A percentile compares a stretch with the other conserved stretches of the same genome.
phyloP scores from a whole-genome alignment of 2,329 filamentous ascomycete genomes.

The Paecilomyces formosus region DNA sequence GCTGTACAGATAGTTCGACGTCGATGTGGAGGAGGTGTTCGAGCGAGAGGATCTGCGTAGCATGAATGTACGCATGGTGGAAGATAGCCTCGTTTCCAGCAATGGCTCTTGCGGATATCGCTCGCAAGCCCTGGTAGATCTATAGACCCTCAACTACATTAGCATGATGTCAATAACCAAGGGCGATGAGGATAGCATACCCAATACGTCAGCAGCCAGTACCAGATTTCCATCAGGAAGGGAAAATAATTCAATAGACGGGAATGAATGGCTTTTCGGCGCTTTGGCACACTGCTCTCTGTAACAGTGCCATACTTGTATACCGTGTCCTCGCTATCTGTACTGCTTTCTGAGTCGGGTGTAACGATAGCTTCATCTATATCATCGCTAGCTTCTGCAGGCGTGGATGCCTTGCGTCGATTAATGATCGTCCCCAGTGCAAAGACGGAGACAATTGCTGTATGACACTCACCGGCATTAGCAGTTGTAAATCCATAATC shows the following conservation, averaged over 20 bases:
- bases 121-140: constrained; percentile 40
- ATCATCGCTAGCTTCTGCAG: neutral
- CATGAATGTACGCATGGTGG: constrained; percentile 31
- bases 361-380: neutral
- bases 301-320: neutral
- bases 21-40: constrained; percentile 33
- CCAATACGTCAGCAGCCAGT: constrained; percentile 26
- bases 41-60: constrained; percentile 32
- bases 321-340: neutral
- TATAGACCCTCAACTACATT: constrained; percentile 1
- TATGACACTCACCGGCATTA: neutral
- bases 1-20: constrained; percentile 35
- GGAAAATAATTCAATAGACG: constrained; percentile 17
- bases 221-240: constrained; percentile 25
- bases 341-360: neutral
- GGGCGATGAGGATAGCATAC: constrained; percentile 8
- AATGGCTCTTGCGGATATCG: constrained; percentile 36
- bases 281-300: neutral
- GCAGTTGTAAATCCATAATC: neutral
- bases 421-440: neutral
- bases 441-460: neutral
- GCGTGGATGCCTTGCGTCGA: neutral
- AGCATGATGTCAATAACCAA: neutral
- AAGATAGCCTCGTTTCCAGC: constrained; percentile 32
- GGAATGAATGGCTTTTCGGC: neutral